Base-by-base conservation (phyloP, 495 filamentous ascomycete genomes). In the Annulohypoxylon nitens region DNA sequence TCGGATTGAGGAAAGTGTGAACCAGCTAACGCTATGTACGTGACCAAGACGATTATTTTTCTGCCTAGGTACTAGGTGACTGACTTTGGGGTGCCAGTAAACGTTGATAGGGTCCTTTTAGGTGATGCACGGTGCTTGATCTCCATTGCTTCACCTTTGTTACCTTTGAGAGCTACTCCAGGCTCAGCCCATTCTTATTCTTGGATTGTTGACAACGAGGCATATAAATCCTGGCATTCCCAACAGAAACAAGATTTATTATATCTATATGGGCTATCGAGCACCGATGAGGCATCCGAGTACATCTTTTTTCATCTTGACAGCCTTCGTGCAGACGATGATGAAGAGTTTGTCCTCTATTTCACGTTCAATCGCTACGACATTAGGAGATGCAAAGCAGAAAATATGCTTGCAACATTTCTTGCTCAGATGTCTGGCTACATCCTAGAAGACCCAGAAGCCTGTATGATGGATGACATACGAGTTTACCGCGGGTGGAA, bases 351-450 rank as follows among this genome's bases (percentile, higher is more conserved):
- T 14, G 55, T 68, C 16, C 70, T 76, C 14, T 70, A 70, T 51
- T 76, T 74, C 39, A 69, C 70, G 2, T 76, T 76, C 45, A 61
- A 74, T 14, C 57, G 62, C 12, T 53, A 68, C 45, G 70, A 76
- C 51, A 41, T 59, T 12, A 57, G 66, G n/a, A 60, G 63, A 10
- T 23, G 60, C 36, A 70, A 71, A 11, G 47, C 74, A 20, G 34
- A 37, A 34, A 47, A 63, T 34, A 76, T 71, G 74, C 51, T 73
- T 11, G 60, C 71, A 10, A 74, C 71, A 7, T 67, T 76, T 36
- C 8, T 76, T 5, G 37, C 71, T 45, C 74, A 76, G 37, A 70
- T 76, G 12, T 33, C 1, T 33, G 25, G 25, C n/a, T n/a, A n/a
- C n/a, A n/a, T n/a, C n/a, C n/a, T n/a, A n/a, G n/a, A n/a, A n/a